Evolutionary conservation across 108 stramenopile genomes (phyloP), one percentile per base, ranked within the genome.

Genomic region (Skeletonema potamos): DNA sequence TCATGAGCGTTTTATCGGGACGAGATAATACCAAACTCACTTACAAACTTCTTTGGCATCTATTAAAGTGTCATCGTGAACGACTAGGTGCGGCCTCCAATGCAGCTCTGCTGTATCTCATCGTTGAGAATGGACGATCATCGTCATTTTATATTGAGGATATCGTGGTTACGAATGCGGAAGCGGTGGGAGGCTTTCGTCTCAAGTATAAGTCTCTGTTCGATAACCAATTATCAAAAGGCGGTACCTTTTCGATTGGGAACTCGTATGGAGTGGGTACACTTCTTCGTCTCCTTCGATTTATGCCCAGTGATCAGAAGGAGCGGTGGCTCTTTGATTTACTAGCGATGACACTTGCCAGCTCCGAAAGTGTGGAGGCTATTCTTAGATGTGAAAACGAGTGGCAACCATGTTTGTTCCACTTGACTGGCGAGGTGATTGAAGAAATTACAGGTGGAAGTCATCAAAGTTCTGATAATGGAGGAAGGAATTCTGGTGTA

Each of bases 381-480:
- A n/a, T 87, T 54, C 62, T 87, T 8, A 46, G 61, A 36, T 72
- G 68, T 33, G 77, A 84, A 34, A 51, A 51, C n/a, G 89, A 92
- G 64, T 95, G 93, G 93, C 89, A 95, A 54, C 81, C 91, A 0
- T 70, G 74, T 66, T 34, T 95, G 27, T 95, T 95, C 59, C 85
- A 85, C 36, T 70, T 95, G n/a, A 64, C 85, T 7, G 87, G 89
- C 9, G 93, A 92, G 32, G 82, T 84, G 46, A 60, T 89, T 1
- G 93, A 95, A 73, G 86, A 87, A 66, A 62, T 84, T 13, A 76
- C 74, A 66, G 58, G 66, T 58, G 48, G 48, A 51, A 51, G 7
- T 6, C 20, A 51, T 4, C 48, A 51, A 24, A 24, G 6, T 8
- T 51, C 48, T 24, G 75, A 66, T 33, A 61, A 27, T 9, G 34